Base-by-base conservation (phyloP, 2,329 filamentous ascomycete species). In the Orbilia blumenaviensis region DNA sequence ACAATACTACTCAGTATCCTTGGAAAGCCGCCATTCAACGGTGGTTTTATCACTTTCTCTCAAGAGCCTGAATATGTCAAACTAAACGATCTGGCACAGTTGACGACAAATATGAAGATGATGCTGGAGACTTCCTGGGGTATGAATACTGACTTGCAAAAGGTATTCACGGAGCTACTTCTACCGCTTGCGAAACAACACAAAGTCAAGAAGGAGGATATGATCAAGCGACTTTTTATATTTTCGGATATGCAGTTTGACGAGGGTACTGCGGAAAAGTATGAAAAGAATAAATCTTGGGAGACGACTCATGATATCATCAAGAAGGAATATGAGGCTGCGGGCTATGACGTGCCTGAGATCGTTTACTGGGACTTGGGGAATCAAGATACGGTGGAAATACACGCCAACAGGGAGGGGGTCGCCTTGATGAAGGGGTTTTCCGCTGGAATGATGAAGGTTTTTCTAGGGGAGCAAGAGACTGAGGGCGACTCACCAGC, bases 161-260 rank as follows among this genome's bases (percentile, higher is more conserved):
- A 85, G 21, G 87, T 88, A 2, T 89, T 89, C 68, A 84, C 85
- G 61, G 61, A 84, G 0, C 81, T 88, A 0, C 85, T 89, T 52
- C 84, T 89, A 0, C 86, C 86, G 1, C 84, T 87, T 83, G 87
- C 88, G 0, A 62, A 85, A 6, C 48, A 83, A 52, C 83, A 88
- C 77, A 84, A 86, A 9, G 78, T 89, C 34, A 84, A 82, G 77
- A 84, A 83, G 41, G 86, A 88, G 64, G 85, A 89, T 41, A 89
- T 89, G 87, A 84, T 89, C 14, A 88, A 88, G 82, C 85, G 86
- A 2, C 80, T 89, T 14, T 89, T 89, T 78, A 85, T 89, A 34
- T 89, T 89, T 78, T 86, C 83, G 48, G 87, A 89, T 79, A 89
- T 89, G 88, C 87, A 89, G 48, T 89, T 89, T 79, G 81, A 89